Conservation (phyloP, 495 filamentous ascomycete species). For the Xylaria grammica region DNA sequence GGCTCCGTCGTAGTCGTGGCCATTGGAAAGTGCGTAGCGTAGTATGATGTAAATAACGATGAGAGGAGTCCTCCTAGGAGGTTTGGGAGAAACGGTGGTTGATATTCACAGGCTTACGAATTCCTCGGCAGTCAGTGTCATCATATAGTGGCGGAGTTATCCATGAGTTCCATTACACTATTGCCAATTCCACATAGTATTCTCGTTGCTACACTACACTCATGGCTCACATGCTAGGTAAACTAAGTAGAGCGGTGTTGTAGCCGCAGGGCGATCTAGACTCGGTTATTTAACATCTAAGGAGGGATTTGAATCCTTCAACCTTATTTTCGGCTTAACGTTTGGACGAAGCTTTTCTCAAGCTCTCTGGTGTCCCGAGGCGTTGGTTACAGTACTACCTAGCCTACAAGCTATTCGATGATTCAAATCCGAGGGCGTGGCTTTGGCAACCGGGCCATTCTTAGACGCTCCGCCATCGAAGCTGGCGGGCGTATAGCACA, state of each 20-base stretch:
- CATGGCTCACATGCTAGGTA: not conserved
- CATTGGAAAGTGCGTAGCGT: not conserved
- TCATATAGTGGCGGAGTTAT: not conserved
- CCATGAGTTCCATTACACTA: conserved; percentile 2
- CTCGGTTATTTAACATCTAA: not conserved
- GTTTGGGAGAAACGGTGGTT: not conserved
- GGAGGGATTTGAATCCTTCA: conserved; percentile 14
- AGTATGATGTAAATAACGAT: not conserved
- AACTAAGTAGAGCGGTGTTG: not conserved
- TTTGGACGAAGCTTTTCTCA: not conserved
- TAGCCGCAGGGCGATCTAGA: not conserved
- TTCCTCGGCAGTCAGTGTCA: not conserved
- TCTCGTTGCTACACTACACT: not conserved
- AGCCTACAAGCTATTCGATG: not conserved
- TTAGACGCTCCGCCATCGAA: not conserved
- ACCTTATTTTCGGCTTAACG: not conserved
- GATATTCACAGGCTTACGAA: conserved; percentile 6
- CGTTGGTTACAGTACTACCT: not conserved
- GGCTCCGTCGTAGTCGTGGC: not conserved
- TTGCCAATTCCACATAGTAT: not conserved
- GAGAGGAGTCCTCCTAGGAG: not conserved
- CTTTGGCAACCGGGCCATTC: not conserved
- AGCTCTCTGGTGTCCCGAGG: not conserved
- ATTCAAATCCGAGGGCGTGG: not conserved
- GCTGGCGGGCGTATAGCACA: not conserved